Conservation (phyloP, 257 asterid genomes). For the Penstemon davidsonii region DNA sequence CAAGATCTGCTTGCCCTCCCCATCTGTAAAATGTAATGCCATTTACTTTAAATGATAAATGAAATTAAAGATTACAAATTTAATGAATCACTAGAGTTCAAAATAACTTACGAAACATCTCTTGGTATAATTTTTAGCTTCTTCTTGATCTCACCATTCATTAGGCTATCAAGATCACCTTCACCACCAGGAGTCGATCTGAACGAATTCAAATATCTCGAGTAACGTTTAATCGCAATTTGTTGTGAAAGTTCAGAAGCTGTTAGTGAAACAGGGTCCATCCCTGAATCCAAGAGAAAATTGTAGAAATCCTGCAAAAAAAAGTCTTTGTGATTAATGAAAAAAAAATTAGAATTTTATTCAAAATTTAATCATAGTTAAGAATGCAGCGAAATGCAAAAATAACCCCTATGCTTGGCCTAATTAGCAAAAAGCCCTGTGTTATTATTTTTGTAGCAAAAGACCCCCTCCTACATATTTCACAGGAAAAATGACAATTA, state of each 20-base stretch:
- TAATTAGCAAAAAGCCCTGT: too few species aligned
- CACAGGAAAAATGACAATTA: too few species aligned
- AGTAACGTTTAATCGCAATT: constrained; percentile 49
- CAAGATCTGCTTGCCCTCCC: constrained; percentile 66
- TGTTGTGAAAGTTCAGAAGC: constrained; percentile 52
- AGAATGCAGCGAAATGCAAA: background rate
- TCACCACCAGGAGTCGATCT: constrained; percentile 53
- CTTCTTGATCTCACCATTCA: constrained; percentile 77
- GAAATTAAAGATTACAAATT: background rate
- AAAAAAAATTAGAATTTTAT: too few species aligned
- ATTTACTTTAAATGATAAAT: too few species aligned
- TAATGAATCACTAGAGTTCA: background rate
- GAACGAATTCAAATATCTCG: constrained; percentile 56
- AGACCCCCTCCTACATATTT: too few species aligned
- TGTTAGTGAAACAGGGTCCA: constrained; percentile 65
- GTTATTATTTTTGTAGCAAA: too few species aligned
- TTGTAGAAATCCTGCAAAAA: constrained; percentile 80
- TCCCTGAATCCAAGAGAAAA: constrained; percentile 67
- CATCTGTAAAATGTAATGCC: constrained; percentile 43
- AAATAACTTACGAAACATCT: constrained; percentile 49
- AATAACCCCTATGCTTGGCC: background rate
- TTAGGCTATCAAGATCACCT: constrained; percentile 52
- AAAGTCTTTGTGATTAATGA: background rate
- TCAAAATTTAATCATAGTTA: background rate
- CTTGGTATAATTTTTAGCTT: constrained; percentile 78